A percentile compares a stretch with the other conserved stretches of the same genome.
phyloP scores from a whole-genome alignment of 352 stramenopile species.

The Globisporangium emineosum region DNA sequence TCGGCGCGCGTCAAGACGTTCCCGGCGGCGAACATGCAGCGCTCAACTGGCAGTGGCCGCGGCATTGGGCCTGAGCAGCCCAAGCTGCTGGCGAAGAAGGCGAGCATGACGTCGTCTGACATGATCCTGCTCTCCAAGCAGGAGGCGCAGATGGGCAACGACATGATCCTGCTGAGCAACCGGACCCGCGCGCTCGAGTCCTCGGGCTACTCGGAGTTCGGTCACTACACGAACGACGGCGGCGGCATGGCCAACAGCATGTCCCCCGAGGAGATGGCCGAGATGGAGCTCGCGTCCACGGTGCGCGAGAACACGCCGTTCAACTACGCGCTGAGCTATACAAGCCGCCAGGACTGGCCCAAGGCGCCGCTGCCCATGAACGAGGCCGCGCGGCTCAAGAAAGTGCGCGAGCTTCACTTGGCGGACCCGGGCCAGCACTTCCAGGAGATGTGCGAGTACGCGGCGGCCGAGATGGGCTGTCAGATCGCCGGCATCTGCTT shows the following conservation, averaged over 20 bases:
- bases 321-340: slow-evolving; percentile 80
- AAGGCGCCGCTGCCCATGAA: slow-evolving; percentile 72
- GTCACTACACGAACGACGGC: slow-evolving; percentile 39
- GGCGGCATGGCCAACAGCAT: slow-evolving; percentile 24
- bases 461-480: slow-evolving; percentile 73
- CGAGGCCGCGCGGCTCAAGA: slow-evolving; percentile 57
- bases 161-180: slow-evolving; percentile 57
- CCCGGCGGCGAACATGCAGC: slow-evolving; percentile 27
- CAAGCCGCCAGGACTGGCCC: slow-evolving; percentile 76
- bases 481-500: slow-evolving; percentile 82
- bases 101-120: slow-evolving; percentile 22
- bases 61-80: slow-evolving; percentile 22
- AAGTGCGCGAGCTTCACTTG: slow-evolving; percentile 72
- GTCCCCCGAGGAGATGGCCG: slow-evolving; percentile 48
- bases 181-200: slow-evolving; percentile 9
- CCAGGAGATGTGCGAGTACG: slow-evolving; percentile 87
- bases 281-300: slow-evolving; percentile 59
- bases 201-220: slow-evolving; percentile 42
- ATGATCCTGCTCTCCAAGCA: slow-evolving; percentile 28
- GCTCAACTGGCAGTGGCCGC: slow-evolving; percentile 11
- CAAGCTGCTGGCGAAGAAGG: slow-evolving; percentile 14
- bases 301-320: slow-evolving; percentile 75
- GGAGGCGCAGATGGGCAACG: slow-evolving; percentile 21
- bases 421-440: slow-evolving; percentile 78
- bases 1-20: slow-evolving; percentile 42